phyloP scores from a whole-genome alignment of 2,329 filamentous ascomycete species.

The Ophiostoma sp. region DNA sequence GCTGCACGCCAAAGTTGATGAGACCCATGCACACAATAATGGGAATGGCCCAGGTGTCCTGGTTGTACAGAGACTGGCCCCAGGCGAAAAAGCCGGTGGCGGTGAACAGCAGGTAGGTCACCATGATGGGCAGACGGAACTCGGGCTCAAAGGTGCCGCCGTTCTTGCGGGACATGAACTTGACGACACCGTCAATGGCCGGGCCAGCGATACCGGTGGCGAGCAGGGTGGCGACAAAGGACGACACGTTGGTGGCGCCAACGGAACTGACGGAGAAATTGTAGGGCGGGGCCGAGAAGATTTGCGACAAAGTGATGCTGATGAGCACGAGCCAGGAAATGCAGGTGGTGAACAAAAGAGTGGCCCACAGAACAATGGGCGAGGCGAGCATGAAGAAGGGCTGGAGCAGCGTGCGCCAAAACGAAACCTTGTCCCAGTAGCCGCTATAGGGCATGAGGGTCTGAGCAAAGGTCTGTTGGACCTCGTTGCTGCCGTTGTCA shows the following conservation, averaged over 20 bases:
- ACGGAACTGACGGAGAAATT: slow-evolving; percentile 40
- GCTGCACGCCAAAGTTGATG: slow-evolving; percentile 40
- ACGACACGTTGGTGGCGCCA: slow-evolving; percentile 38
- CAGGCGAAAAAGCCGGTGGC: slow-evolving; percentile 42
- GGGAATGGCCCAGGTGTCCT: slow-evolving; percentile 35
- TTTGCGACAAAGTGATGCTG: slow-evolving; percentile 39
- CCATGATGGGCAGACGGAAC: slow-evolving; percentile 43
- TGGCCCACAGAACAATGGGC: slow-evolving; percentile 42
- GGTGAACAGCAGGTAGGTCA: slow-evolving; percentile 39
- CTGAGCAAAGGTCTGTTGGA: slow-evolving; percentile 33
- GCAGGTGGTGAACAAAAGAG: slow-evolving; percentile 42
- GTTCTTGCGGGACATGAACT: slow-evolving; percentile 39
- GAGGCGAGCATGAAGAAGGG: slow-evolving; percentile 41
- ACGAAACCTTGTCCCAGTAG: slow-evolving; percentile 41
- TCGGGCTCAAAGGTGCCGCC: slow-evolving; percentile 42
- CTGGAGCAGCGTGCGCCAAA: slow-evolving; percentile 41
- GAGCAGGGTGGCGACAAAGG: slow-evolving; percentile 39
- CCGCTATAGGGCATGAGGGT: slow-evolving; percentile 41
- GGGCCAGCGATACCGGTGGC: slow-evolving; percentile 39
- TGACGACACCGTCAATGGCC: slow-evolving; percentile 39
- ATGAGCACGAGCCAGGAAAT: slow-evolving; percentile 39
- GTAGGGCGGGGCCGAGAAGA: slow-evolving; percentile 41
- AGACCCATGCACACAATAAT: slow-evolving; percentile 40
- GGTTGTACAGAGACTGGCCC: slow-evolving; percentile 32
- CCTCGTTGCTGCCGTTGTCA: slow-evolving; percentile 25